phyloP scores from a whole-genome alignment of 805 yeast genomes.

The Teunomyces tritomae region DNA sequence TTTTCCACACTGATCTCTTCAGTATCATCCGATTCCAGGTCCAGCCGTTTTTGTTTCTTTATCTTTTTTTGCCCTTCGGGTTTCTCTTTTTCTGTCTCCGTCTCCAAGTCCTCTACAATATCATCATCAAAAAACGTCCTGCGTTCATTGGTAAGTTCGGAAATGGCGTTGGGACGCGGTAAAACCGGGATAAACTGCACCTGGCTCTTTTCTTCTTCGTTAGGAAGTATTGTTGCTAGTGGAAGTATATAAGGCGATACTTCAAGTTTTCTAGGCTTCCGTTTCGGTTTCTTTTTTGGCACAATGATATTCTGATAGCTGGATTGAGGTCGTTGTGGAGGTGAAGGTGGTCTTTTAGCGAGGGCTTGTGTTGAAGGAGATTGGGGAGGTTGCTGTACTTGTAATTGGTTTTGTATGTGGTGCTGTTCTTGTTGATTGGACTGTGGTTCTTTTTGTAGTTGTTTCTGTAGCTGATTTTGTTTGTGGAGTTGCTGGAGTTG shows the following conservation, averaged over 20 bases:
- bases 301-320: background rate
- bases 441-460: background rate
- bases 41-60: background rate
- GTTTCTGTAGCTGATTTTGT: constrained; percentile 1
- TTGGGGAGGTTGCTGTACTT: background rate
- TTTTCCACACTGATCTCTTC: background rate
- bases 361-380: background rate
- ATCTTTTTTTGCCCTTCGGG: background rate
- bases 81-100: constrained; percentile 1
- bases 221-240: constrained; percentile 10
- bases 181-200: constrained; percentile 3
- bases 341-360: background rate
- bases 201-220: constrained; percentile 1
- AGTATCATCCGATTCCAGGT: background rate
- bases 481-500: constrained; percentile 4
- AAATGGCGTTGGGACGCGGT: background rate
- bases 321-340: background rate
- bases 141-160: constrained; percentile 1
- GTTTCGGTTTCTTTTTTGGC: constrained; percentile 1
- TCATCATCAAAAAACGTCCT: constrained; percentile 2
- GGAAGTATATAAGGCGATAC: constrained; percentile 11
- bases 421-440: background rate
- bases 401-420: background rate
- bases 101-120: background rate
- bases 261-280: background rate